Base-by-base conservation (phyloP, 257 asterid genomes). In the Nicotiana tabacum region DNA sequence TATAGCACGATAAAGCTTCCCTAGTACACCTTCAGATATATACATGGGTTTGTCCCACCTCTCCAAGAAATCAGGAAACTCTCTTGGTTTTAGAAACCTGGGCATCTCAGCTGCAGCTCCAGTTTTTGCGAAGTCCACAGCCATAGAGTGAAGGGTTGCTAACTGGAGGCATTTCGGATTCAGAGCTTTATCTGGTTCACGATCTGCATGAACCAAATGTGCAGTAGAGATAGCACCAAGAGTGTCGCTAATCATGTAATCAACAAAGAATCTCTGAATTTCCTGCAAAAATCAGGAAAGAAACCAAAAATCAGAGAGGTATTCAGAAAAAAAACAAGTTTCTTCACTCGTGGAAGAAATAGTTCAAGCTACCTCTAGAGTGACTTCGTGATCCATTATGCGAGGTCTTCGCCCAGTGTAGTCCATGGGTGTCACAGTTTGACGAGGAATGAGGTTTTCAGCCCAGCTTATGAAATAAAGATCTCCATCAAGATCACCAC, bases 51-150 rank as follows among this genome's bases (percentile, higher is more conserved):
- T 93, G 65, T 92, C 98, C 91, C 92, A 91, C 83, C 99, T 84
- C 88, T 93, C 97, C 97, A 96, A 90, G 92, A 94, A 96, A 85
- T 96, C 99, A 0, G 99, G 98, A 43, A 87, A 96, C 82, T 94
- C 98, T 78, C 92, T 81, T 33, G 97, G 97, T 87, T 90, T 94
- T 77, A 96, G 84, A 46, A 48, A 84, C 77, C 90, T 81, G 10
- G 98, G 99, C 97, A 96, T 96, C 90, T 91, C 98, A 9, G 98
- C 99, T 15, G 98, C 98, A 77, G 98, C 97, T 27, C 98, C 99
- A 0, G 97, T 84, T 85, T 96, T 96, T 82, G 99, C 99, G 15
- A 89, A 96, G 78, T 94, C 98, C n/a, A 96, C 99, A 4, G 98
- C 99, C 99, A 94, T 96, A 1, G 99, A 94, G 84, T 94, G 98